These are phyloP conservation scores for Infundibulicybe gibba DNA, from an alignment of 768 basidiomycete genomes.

Conservation along the genomic window DNA sequence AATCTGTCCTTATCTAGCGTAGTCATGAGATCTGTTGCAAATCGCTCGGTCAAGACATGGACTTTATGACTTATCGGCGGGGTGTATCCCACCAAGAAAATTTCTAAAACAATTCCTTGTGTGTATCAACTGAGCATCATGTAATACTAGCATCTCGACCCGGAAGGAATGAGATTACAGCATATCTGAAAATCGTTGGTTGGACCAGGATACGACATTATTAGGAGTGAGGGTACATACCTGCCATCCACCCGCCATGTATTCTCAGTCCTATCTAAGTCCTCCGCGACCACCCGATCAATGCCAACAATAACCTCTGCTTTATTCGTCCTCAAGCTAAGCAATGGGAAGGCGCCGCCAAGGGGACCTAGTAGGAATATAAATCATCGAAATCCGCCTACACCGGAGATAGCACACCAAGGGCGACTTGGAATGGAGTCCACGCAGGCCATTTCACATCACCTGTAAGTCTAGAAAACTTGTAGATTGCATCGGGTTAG, in stretches of 20 bases:
- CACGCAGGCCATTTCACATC: conserved; percentile 87
- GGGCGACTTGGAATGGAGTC: conserved; percentile 67
- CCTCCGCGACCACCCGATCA: conserved; percentile 59
- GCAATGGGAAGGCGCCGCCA: conserved; percentile 71
- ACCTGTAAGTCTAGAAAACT: conserved; percentile 67
- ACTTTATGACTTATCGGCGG: too few species aligned
- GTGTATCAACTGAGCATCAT: too few species aligned
- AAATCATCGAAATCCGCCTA: background rate
- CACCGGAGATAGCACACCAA: conserved; percentile 41
- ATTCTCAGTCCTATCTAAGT: conserved; percentile 58
- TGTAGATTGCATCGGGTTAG: background rate
- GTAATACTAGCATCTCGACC: background rate
- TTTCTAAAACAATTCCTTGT: too few species aligned
- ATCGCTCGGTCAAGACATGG: too few species aligned
- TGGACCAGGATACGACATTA: background rate
- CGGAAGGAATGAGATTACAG: conserved; percentile 24
- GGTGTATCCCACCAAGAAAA: too few species aligned
- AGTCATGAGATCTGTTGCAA: too few species aligned
- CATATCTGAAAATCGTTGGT: conserved; percentile 30
- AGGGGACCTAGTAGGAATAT: conserved; percentile 54
- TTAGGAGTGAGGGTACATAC: conserved; percentile 35
- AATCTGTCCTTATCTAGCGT: too few species aligned
- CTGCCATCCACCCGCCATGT: conserved; percentile 81
- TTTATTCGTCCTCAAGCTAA: conserved; percentile 91
- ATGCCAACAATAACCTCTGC: conserved; percentile 93